Evolutionary conservation across 805 yeast species (phyloP).

Genomic region (Candida gorgasii): DNA sequence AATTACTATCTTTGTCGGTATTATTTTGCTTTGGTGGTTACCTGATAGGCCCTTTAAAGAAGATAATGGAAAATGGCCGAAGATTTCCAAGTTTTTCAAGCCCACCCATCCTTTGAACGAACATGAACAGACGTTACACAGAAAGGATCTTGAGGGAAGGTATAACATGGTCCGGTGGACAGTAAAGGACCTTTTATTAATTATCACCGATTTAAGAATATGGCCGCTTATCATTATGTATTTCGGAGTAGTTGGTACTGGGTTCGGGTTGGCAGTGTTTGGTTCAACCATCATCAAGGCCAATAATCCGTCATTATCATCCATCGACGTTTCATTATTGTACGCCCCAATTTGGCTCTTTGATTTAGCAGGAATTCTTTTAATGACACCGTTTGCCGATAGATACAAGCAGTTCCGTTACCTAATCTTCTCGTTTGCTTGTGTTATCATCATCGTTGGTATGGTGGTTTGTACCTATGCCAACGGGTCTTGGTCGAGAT

Average conservation of each 20-base stretch:
- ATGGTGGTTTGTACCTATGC: slow-evolving; percentile 78
- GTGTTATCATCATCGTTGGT: slow-evolving; percentile 71
- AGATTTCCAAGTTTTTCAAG: slow-evolving; percentile 22
- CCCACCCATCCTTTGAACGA: slow-evolving; percentile 51
- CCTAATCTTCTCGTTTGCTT: slow-evolving; percentile 59
- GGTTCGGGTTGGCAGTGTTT: slow-evolving; percentile 80
- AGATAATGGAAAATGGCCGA: slow-evolving; percentile 14
- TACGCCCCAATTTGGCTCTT: slow-evolving; percentile 92
- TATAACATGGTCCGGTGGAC: slow-evolving; percentile 55
- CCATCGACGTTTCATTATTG: slow-evolving; percentile 70
- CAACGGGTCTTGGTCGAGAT: slow-evolving; percentile 68
- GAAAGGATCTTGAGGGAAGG: slow-evolving; percentile 56
- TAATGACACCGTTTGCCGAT: slow-evolving; percentile 82
- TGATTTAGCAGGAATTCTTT: slow-evolving; percentile 71
- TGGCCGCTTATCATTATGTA: slow-evolving; percentile 88
- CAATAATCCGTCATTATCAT: slow-evolving; percentile 60
- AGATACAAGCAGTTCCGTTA: slow-evolving; percentile 59
- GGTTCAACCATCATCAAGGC: slow-evolving; percentile 74
- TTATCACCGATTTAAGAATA: slow-evolving; percentile 62
- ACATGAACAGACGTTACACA: slow-evolving; percentile 57
- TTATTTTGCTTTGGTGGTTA: slow-evolving; percentile 74
- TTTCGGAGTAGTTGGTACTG: slow-evolving; percentile 92
- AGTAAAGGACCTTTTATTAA: slow-evolving; percentile 53
- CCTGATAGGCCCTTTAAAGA: slow-evolving; percentile 67
- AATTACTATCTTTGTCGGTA: slow-evolving; percentile 63